Evolutionary conservation across 1,139 yeast genomes (phyloP), one percentile per base, ranked within the genome.

Genomic region (Scheffersomyces stambukii): DNA sequence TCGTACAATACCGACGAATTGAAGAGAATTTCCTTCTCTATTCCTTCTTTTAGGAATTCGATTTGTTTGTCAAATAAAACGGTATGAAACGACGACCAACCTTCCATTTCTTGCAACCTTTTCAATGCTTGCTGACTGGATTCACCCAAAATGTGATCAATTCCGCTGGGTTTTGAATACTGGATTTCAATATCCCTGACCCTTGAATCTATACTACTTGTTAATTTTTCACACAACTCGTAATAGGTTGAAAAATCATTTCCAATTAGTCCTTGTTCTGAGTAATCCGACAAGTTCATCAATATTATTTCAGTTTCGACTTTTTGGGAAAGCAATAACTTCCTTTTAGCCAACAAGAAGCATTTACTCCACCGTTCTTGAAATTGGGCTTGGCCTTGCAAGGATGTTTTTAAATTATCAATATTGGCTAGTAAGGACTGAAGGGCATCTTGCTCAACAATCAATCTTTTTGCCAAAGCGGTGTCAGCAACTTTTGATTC

Each of bases 261-360:
- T 4, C 28, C 15, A n/a, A 23, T 10, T 8, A 19, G 19, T 2
- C 32, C 12, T 21, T 31, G 30, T n/a, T 35, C 23, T 25, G 47
- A 23, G 7, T 13, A 6, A 8, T 24, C 19, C 27, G 21, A 24
- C 19, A 18, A 16, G 4, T 24, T 16, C 14, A 14, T 19, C 14
- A 30, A 13, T 46, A 62, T 45, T 35, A 47, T 48, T 38, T 54
- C 56, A 38, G 60, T 41, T 46, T 77, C 64, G 38, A 54, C 41
- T 38, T 59, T 48, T 50, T 71, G 70, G 32, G 66, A 43, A 11
- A 76, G 46, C 14, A 80, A 39, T 16, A 77, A 45, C 41, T 77
- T 72, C 30, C 85, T 53, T 42, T 79, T 79, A 16, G 83, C 79
- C 18, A 81, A 57, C 12, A 74, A 49, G 38, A 70, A 71, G 29